phyloP scores from a whole-genome alignment of 345 rosid species.

The Erodium maritimum region DNA sequence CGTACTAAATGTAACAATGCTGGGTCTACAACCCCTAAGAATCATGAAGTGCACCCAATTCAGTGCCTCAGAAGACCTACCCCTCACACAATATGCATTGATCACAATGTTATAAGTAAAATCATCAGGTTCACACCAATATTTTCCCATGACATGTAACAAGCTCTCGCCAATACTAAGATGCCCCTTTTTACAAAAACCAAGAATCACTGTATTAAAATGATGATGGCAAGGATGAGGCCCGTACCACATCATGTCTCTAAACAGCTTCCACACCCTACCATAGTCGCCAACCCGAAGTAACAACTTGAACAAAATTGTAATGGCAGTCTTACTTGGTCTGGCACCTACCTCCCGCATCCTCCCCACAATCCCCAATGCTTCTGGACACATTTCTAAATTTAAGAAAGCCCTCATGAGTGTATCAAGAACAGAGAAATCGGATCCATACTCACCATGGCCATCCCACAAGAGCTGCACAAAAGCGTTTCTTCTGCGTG shows the following conservation, averaged over 20 bases:
- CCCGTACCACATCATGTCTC: slow-evolving; percentile 44
- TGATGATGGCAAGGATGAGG: slow-evolving; percentile 35
- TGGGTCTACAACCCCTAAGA: slow-evolving; percentile 39
- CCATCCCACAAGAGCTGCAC: slow-evolving; percentile 52
- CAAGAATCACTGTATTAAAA: slow-evolving; percentile 43
- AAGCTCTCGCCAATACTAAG: slow-evolving; percentile 39
- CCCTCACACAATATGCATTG: slow-evolving; percentile 38
- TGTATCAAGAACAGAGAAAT: slow-evolving; percentile 52
- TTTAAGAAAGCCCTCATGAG: slow-evolving; percentile 51
- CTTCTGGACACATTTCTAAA: slow-evolving; percentile 30
- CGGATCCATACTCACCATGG: slow-evolving; percentile 39
- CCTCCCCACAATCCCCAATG: slow-evolving; percentile 29
- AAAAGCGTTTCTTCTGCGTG: slow-evolving; percentile 27
- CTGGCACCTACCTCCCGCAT: slow-evolving; percentile 39
- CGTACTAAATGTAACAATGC: slow-evolving; percentile 32
- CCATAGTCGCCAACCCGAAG: slow-evolving; percentile 49
- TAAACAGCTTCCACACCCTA: slow-evolving; percentile 52
- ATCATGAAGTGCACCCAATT: slow-evolving; percentile 44
- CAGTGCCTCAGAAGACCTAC: slow-evolving; percentile 29
- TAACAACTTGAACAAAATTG: slow-evolving; percentile 39
- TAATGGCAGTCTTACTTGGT: slow-evolving; percentile 48
- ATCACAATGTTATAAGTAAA: slow-evolving; percentile 51
- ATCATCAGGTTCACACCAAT: slow-evolving; percentile 40
- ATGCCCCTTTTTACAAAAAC: slow-evolving; percentile 45
- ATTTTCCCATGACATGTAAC: slow-evolving; percentile 46